Evolutionary conservation across 139 green algal species (phyloP).

Genomic region (Volvox reticuliferus): DNA sequence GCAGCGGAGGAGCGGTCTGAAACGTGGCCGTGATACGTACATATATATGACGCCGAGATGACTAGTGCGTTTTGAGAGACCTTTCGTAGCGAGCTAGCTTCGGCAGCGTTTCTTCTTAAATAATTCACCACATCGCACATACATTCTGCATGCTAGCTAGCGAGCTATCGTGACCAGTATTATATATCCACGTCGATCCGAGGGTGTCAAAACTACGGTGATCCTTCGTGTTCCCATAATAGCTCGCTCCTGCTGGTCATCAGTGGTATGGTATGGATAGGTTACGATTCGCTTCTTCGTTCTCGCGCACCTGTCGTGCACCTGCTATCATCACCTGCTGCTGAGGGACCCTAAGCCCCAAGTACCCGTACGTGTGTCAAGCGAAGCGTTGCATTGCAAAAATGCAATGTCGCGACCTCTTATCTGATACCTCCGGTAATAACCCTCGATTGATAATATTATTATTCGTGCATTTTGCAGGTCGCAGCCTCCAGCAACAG

Average conservation of each 20-base stretch:
- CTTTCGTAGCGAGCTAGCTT: background rate
- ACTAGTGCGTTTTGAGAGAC: background rate
- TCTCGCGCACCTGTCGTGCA: too few relatives aligned
- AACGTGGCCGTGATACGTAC: background rate
- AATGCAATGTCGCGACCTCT: background rate
- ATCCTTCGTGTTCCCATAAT: too few relatives aligned
- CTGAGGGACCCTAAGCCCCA: too few relatives aligned
- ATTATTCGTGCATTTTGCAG: background rate
- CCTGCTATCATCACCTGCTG: too few relatives aligned
- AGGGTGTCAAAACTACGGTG: too few relatives aligned
- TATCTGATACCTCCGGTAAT: background rate
- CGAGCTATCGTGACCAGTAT: too few relatives aligned
- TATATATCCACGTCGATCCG: too few relatives aligned
- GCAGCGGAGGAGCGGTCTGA: background rate
- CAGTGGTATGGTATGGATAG: too few relatives aligned
- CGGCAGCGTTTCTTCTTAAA: background rate
- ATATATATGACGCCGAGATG: background rate
- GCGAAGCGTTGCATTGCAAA: too few relatives aligned
- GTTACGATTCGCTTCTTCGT: too few relatives aligned
- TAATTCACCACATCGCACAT: background rate
- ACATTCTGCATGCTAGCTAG: background rate
- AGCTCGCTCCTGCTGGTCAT: too few relatives aligned
- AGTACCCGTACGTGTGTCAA: too few relatives aligned
- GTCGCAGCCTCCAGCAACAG: constrained; percentile 1
- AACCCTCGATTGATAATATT: background rate